Evolutionary conservation across 2,329 filamentous ascomycete species (phyloP).

Genomic region (Phyllosticta citriasiana): DNA sequence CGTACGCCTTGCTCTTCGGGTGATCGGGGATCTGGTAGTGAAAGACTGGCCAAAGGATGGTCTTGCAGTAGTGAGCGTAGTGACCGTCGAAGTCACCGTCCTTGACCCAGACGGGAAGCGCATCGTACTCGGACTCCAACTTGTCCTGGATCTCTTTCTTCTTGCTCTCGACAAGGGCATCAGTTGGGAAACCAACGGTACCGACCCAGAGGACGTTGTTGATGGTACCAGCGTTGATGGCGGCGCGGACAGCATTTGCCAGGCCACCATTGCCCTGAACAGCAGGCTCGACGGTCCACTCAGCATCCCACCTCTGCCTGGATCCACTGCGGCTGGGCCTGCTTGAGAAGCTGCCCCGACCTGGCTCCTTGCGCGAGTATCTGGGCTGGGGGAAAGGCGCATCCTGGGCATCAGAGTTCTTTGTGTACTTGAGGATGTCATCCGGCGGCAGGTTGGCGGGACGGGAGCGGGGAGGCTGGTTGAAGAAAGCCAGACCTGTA

Average conservation of each 20-base stretch:
- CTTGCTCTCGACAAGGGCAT: constrained; percentile 65
- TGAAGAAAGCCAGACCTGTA: constrained; percentile 41
- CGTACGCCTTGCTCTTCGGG: constrained; percentile 94
- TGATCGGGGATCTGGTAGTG: constrained; percentile 98
- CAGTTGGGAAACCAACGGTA: constrained; percentile 87
- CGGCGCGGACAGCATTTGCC: constrained; percentile 76
- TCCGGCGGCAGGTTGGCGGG: constrained; percentile 65
- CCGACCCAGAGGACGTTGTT: constrained; percentile 82
- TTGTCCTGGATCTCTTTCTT: constrained; percentile 76
- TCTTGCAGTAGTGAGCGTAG: constrained; percentile 94
- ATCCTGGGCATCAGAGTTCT: constrained; percentile 30
- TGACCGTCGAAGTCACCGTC: constrained; percentile 93
- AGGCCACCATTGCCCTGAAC: constrained; percentile 90
- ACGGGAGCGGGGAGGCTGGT: constrained; percentile 69
- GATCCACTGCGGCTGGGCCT: constrained; percentile 21
- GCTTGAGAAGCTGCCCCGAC: constrained; percentile 11
- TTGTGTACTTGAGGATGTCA: constrained; percentile 61
- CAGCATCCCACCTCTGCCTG: constrained; percentile 57
- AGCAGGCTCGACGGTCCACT: constrained; percentile 74
- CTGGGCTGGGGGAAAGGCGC: constrained; percentile 14
- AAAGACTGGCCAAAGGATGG: constrained; percentile 94
- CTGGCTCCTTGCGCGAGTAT: constrained; percentile 15
- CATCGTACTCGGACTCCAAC: constrained; percentile 71
- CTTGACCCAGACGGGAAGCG: constrained; percentile 72
- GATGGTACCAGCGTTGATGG: constrained; percentile 57